Evolutionary conservation across 2,329 filamentous ascomycete species (phyloP).

Genomic region (Ophiocordyceps robertsii): DNA sequence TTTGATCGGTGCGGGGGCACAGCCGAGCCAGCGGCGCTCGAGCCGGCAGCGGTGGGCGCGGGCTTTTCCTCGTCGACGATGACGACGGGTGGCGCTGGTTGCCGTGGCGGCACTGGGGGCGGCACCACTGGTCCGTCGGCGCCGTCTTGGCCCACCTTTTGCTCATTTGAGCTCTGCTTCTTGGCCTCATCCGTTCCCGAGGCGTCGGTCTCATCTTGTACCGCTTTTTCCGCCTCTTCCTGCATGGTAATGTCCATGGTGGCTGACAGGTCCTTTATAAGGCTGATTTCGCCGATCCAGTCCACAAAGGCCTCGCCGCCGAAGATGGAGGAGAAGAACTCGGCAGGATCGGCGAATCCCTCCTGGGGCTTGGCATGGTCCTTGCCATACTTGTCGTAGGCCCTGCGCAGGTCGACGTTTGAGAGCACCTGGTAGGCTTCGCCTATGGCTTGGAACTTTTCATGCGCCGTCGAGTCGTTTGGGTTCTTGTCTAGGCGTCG

Average conservation of each 20-base stretch:
- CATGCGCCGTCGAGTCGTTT: conserved; percentile 84
- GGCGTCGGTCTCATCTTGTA: conserved; percentile 34
- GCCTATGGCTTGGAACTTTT: conserved; percentile 81
- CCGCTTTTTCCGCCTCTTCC: conserved; percentile 49
- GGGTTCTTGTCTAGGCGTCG: conserved; percentile 76
- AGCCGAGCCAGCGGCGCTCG: conserved; percentile 8
- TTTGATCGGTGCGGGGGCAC: conserved; percentile 18
- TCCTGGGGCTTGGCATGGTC: conserved; percentile 82
- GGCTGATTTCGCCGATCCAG: conserved; percentile 93
- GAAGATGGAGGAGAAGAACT: conserved; percentile 98
- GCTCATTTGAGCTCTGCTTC: conserved; percentile 37
- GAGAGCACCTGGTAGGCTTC: conserved; percentile 71
- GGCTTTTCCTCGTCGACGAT: conserved; percentile 26
- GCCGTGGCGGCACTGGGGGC: not conserved
- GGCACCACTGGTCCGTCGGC: conserved; percentile 11
- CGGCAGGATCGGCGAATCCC: conserved; percentile 88
- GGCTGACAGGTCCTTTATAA: conserved; percentile 96
- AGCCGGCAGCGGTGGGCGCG: conserved; percentile 6
- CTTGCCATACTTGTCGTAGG: conserved; percentile 96
- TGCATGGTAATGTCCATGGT: conserved; percentile 97
- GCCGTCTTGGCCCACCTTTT: conserved; percentile 9
- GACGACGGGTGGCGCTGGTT: conserved; percentile 21
- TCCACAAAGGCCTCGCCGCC: conserved; percentile 92
- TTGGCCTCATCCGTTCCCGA: conserved; percentile 44
- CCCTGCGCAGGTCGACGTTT: conserved; percentile 71